These are phyloP conservation scores for Thelonectria rubi DNA, from an alignment of 2,329 filamentous ascomycete species.

Conservation along the genomic window DNA sequence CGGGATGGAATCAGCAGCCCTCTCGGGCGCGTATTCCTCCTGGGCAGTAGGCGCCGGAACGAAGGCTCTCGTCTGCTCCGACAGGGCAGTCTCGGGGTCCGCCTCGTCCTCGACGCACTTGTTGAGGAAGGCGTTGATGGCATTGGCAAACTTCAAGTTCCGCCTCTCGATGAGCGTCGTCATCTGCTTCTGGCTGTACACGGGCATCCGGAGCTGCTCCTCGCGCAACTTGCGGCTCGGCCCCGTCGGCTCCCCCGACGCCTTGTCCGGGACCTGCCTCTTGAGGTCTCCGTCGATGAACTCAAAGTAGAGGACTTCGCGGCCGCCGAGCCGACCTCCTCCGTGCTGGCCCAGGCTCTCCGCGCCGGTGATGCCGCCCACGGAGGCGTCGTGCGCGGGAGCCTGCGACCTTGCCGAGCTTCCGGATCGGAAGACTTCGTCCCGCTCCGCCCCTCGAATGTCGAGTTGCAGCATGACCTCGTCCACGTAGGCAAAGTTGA, in stretches of 20 bases:
- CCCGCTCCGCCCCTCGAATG: conserved; percentile 71
- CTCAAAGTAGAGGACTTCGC: conserved; percentile 87
- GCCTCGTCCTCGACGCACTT: conserved; percentile 70
- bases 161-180: conserved; percentile 87
- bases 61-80: conserved; percentile 64
- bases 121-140: conserved; percentile 80
- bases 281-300: conserved; percentile 93
- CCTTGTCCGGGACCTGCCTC: conserved; percentile 75
- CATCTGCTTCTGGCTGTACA: conserved; percentile 94
- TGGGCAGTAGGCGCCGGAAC: conserved; percentile 68
- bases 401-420: conserved; percentile 59
- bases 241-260: conserved; percentile 76
- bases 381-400: conserved; percentile 63
- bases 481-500: conserved; percentile 88
- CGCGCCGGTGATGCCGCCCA: conserved; percentile 63
- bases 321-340: conserved; percentile 46
- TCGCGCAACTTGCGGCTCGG: conserved; percentile 74
- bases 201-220: conserved; percentile 88
- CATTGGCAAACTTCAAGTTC: conserved; percentile 82
- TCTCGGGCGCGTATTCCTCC: conserved; percentile 42
- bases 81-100: conserved; percentile 74
- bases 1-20: conserved; percentile 62
- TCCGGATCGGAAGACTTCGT: conserved; percentile 67
- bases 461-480: conserved; percentile 85
- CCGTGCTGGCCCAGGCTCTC: conserved; percentile 51